phyloP scores from a whole-genome alignment of 2,329 filamentous ascomycete genomes.

The Elsinoe arachidis region DNA sequence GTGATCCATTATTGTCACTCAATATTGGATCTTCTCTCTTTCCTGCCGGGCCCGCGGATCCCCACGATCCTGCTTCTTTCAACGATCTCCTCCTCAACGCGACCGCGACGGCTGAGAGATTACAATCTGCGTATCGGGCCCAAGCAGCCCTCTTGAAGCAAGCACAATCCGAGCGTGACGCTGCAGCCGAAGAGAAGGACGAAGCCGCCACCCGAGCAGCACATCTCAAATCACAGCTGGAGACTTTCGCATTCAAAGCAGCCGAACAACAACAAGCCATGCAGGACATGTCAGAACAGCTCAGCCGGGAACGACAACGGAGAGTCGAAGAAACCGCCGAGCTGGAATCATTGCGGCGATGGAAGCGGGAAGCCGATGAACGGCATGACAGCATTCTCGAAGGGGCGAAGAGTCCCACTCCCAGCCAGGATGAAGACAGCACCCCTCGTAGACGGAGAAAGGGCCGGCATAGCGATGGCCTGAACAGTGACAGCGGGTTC shows the following conservation, averaged over 20 bases:
- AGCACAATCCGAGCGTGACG: slow-evolving; percentile 46
- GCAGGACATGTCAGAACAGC: slow-evolving; percentile 40
- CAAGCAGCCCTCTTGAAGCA: slow-evolving; percentile 43
- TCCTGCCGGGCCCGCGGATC: slow-evolving; percentile 41
- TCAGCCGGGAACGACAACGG: slow-evolving; percentile 36
- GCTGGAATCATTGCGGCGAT: slow-evolving; percentile 19
- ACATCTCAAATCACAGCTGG: slow-evolving; percentile 52
- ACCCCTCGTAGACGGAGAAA: slow-evolving; percentile 20
- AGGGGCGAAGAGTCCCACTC: background rate
- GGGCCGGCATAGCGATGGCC: slow-evolving; percentile 21
- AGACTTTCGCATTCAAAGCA: slow-evolving; percentile 49
- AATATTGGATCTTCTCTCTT: slow-evolving; percentile 48
- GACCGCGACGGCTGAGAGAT: slow-evolving; percentile 44
- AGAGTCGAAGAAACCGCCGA: slow-evolving; percentile 34
- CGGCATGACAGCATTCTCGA: slow-evolving; percentile 14
- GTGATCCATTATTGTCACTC: slow-evolving; percentile 46
- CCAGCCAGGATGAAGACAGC: slow-evolving; percentile 15
- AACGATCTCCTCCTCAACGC: slow-evolving; percentile 50
- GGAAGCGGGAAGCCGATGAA: slow-evolving; percentile 15
- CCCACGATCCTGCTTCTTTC: slow-evolving; percentile 46
- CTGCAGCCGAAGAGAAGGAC: slow-evolving; percentile 52
- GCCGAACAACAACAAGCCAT: slow-evolving; percentile 50
- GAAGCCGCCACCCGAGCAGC: slow-evolving; percentile 49
- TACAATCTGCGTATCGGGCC: slow-evolving; percentile 50
- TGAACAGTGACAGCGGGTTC: slow-evolving; percentile 49